Evolutionary conservation across 2,329 filamentous ascomycete species (phyloP), one percentile per base, ranked within the genome.

Genomic region (Botrytis pseudocinerea): DNA sequence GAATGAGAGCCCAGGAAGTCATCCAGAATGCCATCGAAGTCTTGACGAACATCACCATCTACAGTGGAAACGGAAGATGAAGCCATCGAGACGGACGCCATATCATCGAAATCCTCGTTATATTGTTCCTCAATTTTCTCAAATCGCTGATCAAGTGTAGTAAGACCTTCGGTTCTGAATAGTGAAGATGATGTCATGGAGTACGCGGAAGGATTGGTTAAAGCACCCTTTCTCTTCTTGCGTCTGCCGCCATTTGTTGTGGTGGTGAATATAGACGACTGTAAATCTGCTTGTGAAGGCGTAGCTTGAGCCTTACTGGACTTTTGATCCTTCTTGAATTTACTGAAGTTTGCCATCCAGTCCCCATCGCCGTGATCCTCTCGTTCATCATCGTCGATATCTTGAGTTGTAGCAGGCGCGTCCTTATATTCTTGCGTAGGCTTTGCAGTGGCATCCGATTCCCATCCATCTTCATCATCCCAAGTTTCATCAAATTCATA

Each of bases 161-260:
- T 91, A 74, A 97, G 88, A 60, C 94, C 93, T 79, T 98, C 95
- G 1, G 95, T 99, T 72, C 96, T 90, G 69, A 93, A 91, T 28
- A 97, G 86, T 0, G 94, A 92, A 0, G 94, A 97, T 1, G 93
- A 97, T 0, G 93, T 94, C 95, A 97, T 97, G 70, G 93, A 96
- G 83, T 96, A 97, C 73, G 89, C 90, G 0, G 94, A 96, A 0
- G 93, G 92, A 76, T 92, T 93, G 5, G 95, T 98, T 82, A 97
- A 84, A 3, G 96, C 95, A 63, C 95, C 95, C 85, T 97, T 98
- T 80, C 95, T 90, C 88, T 97, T 98, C 90, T 98, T 98, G 75
- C 88, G 88, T 70, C 93, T 90, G 20, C 94, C 94, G 51, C 93
- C 93, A 75, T 91, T 92, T 1, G 93, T 91, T 3, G 92, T 94